phyloP scores from a whole-genome alignment of 1,284 basidiomycete species.

The Cryptococcus jaspeensis region DNA sequence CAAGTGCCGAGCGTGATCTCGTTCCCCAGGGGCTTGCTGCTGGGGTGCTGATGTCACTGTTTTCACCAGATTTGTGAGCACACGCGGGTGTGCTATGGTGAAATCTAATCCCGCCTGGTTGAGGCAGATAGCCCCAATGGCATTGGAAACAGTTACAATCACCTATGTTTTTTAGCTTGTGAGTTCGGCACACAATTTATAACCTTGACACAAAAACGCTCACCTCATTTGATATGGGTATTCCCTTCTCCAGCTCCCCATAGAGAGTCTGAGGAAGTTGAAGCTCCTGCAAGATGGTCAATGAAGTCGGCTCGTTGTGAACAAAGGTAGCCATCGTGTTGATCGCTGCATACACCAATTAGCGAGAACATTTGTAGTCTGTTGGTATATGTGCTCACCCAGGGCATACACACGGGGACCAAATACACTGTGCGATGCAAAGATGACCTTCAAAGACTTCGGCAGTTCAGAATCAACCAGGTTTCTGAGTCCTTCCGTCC shows the following conservation, averaged over 20 bases:
- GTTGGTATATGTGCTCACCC: constrained; percentile 53
- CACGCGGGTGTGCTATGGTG: constrained; percentile 68
- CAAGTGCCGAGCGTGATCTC: constrained; percentile 85
- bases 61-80: constrained; percentile 80
- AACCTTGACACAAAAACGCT: constrained; percentile 15
- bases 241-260: constrained; percentile 73
- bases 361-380: not conserved
- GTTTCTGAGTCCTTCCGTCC: constrained; percentile 89
- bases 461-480: constrained; percentile 89
- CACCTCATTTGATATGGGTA: constrained; percentile 86
- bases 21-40: constrained; percentile 77
- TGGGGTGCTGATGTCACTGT: constrained; percentile 81
- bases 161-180: constrained; percentile 59
- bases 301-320: constrained; percentile 96
- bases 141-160: constrained; percentile 88
- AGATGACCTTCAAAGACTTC: constrained; percentile 82
- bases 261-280: constrained; percentile 89
- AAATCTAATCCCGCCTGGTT: constrained; percentile 87
- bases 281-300: constrained; percentile 88
- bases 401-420: constrained; percentile 82
- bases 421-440: constrained; percentile 77
- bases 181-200: too few relatives aligned
- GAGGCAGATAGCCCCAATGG: constrained; percentile 93
- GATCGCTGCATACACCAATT: constrained; percentile 62
- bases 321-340: constrained; percentile 98